Conservation (phyloP, 192 early-diverging fungal genomes). For the Lunasporangiospora selenospora region DNA sequence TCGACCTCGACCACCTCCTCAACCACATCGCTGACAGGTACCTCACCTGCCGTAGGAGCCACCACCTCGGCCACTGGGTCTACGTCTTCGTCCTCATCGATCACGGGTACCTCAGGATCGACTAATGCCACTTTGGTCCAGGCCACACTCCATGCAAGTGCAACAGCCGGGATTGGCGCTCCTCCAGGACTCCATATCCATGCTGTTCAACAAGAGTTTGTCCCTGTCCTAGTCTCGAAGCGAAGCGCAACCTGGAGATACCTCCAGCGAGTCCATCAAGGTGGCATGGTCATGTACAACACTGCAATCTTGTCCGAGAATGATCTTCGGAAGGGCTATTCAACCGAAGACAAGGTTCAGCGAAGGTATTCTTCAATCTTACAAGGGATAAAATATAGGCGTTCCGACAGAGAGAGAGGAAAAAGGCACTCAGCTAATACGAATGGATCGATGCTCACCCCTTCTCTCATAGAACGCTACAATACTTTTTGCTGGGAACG, state of each 20-base stretch:
- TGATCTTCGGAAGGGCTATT: constrained; percentile 24
- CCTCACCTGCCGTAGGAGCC: not conserved
- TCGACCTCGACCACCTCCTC: no score
- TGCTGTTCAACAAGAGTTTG: constrained; percentile 10
- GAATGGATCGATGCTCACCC: no score
- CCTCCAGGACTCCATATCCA: not conserved
- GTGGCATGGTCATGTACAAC: constrained; percentile 41
- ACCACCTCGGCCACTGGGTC: no score
- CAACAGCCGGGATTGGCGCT: constrained; percentile 6
- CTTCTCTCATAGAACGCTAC: constrained; percentile 24
- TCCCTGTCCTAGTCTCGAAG: constrained; percentile 8
- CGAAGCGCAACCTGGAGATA: constrained; percentile 39
- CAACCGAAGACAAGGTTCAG: constrained; percentile 28
- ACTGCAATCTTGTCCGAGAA: constrained; percentile 32
- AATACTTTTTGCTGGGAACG: constrained; percentile 37
- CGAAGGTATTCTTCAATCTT: constrained; percentile 18
- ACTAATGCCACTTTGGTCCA: no score
- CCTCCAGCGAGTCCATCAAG: constrained; percentile 34
- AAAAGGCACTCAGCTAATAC: no score
- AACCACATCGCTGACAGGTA: not conserved
- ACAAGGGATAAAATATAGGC: no score
- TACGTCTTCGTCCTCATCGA: no score
- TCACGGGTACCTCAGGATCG: no score
- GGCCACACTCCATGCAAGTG: not conserved
- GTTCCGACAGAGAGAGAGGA: no score